Conservation (phyloP, 306 rosid species). For the Dicorynia guianensis region DNA sequence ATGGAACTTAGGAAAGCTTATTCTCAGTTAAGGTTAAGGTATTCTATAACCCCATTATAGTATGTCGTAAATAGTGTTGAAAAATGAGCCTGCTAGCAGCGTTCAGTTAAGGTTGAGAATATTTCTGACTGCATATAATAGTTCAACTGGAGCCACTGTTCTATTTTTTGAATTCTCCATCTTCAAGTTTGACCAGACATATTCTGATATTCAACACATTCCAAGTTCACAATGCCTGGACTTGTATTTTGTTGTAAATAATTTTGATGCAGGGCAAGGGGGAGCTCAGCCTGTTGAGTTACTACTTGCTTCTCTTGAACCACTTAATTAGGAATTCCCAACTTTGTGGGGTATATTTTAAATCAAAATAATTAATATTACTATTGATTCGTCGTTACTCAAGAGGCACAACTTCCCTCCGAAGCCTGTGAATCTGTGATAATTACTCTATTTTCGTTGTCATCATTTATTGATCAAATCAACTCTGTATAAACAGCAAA, state of each 20-base stretch:
- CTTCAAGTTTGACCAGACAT: slow-evolving; percentile 2
- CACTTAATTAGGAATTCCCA: slow-evolving; percentile 12
- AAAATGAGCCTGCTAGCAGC: slow-evolving; percentile 5
- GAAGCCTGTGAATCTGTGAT: slow-evolving; percentile 4
- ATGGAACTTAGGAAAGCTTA: slow-evolving; percentile 10
- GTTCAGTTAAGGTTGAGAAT: slow-evolving; percentile 19
- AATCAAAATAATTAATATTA: slow-evolving; percentile 1
- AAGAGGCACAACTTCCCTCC: not conserved
- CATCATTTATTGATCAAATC: not conserved
- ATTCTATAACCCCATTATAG: too few relatives aligned
- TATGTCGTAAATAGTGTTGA: not conserved
- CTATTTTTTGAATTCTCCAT: not conserved
- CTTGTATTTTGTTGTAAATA: slow-evolving; percentile 28
- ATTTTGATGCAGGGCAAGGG: not conserved
- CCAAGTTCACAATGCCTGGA: slow-evolving; percentile 18
- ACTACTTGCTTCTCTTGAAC: slow-evolving; percentile 17
- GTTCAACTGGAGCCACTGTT: slow-evolving; percentile 1
- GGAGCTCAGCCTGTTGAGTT: slow-evolving; percentile 20
- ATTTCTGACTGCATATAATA: slow-evolving; percentile 2
- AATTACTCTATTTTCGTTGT: slow-evolving; percentile 9
- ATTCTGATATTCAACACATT: not conserved
- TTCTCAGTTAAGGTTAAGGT: not conserved
- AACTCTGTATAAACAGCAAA: slow-evolving; percentile 3
- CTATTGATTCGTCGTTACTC: not conserved
- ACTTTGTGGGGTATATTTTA: slow-evolving; percentile 20